Evolutionary conservation across 2,329 filamentous ascomycete species (phyloP).

Genomic region (Westerdykella ornata): DNA sequence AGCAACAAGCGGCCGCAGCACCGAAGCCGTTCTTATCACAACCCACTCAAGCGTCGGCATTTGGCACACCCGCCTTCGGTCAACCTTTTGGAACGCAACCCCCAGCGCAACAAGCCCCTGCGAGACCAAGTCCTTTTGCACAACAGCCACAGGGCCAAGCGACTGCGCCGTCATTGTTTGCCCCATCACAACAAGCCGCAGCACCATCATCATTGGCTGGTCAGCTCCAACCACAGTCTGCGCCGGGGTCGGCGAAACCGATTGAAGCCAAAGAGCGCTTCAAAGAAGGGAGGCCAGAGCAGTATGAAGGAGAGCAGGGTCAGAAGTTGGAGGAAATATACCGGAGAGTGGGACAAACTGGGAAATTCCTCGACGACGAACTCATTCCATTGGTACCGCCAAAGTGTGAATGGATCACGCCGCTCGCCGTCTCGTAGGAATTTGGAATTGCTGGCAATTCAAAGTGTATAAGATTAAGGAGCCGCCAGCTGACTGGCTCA

Average conservation of each 20-base stretch:
- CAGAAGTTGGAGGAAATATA: slow-evolving; percentile 54
- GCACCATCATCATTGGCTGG: slow-evolving; percentile 5
- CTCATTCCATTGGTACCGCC: slow-evolving; percentile 73
- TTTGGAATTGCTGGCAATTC: too few species aligned
- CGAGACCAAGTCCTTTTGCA: not conserved
- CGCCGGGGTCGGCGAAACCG: slow-evolving; percentile 38
- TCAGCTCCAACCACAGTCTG: slow-evolving; percentile 1
- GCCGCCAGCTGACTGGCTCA: too few species aligned
- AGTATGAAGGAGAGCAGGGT: slow-evolving; percentile 54
- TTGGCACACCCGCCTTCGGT: slow-evolving; percentile 34
- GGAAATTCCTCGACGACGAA: slow-evolving; percentile 61
- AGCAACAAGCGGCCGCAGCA: slow-evolving; percentile 8
- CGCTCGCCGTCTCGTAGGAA: not conserved
- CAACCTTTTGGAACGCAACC: slow-evolving; percentile 17
- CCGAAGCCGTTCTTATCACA: slow-evolving; percentile 16
- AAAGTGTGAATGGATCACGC: slow-evolving; percentile 61
- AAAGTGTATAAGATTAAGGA: too few species aligned
- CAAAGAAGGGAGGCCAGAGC: slow-evolving; percentile 53
- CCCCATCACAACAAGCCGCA: slow-evolving; percentile 64
- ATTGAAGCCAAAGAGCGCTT: slow-evolving; percentile 42
- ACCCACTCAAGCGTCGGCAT: slow-evolving; percentile 17
- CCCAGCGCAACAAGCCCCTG: not conserved
- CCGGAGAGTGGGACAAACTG: slow-evolving; percentile 56
- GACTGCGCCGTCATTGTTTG: slow-evolving; percentile 51
- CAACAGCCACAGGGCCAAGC: not conserved